Evolutionary conservation across 768 basidiomycete species (phyloP).

Genomic region (Hygrophorus pudorinus): DNA sequence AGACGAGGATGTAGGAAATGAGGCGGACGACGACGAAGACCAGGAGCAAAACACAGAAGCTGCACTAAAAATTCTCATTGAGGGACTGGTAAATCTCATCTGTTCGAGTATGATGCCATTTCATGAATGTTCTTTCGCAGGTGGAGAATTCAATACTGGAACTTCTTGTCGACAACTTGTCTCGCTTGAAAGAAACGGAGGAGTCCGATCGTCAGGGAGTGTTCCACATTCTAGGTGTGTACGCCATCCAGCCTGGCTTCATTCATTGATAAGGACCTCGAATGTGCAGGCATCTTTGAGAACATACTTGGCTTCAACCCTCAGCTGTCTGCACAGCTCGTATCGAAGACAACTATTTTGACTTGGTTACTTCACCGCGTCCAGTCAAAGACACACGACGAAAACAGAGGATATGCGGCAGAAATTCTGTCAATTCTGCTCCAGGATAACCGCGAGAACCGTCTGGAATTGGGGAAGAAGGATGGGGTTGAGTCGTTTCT

Average conservation of each 20-base stretch:
- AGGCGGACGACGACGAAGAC: slow-evolving; percentile 57
- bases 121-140: slow-evolving; percentile 28
- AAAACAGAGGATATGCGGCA: slow-evolving; percentile 88
- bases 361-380: slow-evolving; percentile 75
- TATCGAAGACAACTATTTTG: slow-evolving; percentile 65
- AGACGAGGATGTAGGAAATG: slow-evolving; percentile 90
- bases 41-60: slow-evolving; percentile 52
- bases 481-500: slow-evolving; percentile 74
- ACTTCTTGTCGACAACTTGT: slow-evolving; percentile 80
- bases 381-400: slow-evolving; percentile 63
- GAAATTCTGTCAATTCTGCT: slow-evolving; percentile 89
- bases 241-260: not conserved
- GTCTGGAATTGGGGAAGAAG: slow-evolving; percentile 55
- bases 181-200: slow-evolving; percentile 81
- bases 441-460: slow-evolving; percentile 62
- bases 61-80: slow-evolving; percentile 65
- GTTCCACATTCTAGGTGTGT: slow-evolving; percentile 80
- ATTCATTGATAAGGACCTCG: slow-evolving; percentile 1
- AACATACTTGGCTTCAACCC: slow-evolving; percentile 86
- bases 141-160: slow-evolving; percentile 78
- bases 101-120: not conserved
- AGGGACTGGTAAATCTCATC: slow-evolving; percentile 52
- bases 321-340: slow-evolving; percentile 55
- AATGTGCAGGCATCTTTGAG: slow-evolving; percentile 71
- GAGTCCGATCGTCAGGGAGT: slow-evolving; percentile 88